These are phyloP conservation scores for Solanum sparsipilum DNA, from an alignment of 257 asterid genomes.

Conservation along the genomic window DNA sequence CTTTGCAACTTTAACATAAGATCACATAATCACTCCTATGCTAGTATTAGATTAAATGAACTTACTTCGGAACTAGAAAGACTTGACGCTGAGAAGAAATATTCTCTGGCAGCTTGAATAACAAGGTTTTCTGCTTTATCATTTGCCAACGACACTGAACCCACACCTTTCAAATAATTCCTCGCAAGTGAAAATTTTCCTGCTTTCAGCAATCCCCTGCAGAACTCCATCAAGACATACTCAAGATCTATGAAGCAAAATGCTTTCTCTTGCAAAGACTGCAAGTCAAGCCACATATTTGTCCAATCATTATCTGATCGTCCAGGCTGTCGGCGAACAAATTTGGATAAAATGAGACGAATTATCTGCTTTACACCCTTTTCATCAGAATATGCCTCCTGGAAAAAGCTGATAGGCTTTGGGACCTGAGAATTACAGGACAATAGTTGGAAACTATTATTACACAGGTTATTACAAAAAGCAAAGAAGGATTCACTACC, in stretches of 20 bases:
- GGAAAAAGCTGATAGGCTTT: slow-evolving; percentile 72
- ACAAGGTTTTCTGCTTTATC: slow-evolving; percentile 95
- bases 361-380: slow-evolving; percentile 85
- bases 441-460: not conserved
- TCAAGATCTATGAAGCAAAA: slow-evolving; percentile 86
- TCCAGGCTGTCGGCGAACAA: slow-evolving; percentile 72
- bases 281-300: slow-evolving; percentile 92
- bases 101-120: slow-evolving; percentile 97
- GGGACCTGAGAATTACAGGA: slow-evolving; percentile 51
- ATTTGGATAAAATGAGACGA: slow-evolving; percentile 90
- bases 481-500: not conserved
- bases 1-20: not conserved
- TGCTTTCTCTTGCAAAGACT: slow-evolving; percentile 84
- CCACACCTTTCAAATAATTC: slow-evolving; percentile 83
- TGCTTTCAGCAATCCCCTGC: slow-evolving; percentile 96
- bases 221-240: slow-evolving; percentile 79
- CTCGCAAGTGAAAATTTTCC: slow-evolving; percentile 92
- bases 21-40: not conserved
- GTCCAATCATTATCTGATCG: slow-evolving; percentile 95
- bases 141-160: slow-evolving; percentile 66
- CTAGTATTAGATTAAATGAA: not conserved
- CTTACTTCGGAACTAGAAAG: slow-evolving; percentile 85
- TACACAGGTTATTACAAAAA: not conserved
- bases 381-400: slow-evolving; percentile 54
- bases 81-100: slow-evolving; percentile 95